phyloP scores from a whole-genome alignment of 169 alveolate genomes.

The Plasmodium reichenowi region DNA sequence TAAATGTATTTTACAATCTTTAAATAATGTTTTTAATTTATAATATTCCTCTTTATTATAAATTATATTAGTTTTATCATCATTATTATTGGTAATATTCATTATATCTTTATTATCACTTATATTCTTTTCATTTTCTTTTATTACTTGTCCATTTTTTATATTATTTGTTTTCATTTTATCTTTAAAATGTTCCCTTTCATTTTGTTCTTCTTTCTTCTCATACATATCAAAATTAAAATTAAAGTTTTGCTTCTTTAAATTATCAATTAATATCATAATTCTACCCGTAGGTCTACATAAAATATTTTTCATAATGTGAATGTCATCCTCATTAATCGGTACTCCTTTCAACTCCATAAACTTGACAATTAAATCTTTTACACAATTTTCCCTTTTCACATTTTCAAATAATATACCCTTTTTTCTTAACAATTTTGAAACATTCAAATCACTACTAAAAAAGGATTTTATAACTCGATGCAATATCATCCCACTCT shows the following conservation, averaged over 20 bases:
- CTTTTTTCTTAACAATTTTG: constrained; percentile 54
- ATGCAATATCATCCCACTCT: neutral
- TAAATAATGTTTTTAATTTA: constrained; percentile 77
- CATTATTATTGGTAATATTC: neutral
- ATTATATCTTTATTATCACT: neutral
- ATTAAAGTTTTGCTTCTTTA: constrained; percentile 80
- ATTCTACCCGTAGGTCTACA: constrained; percentile 84
- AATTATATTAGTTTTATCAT: neutral
- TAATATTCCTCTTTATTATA: constrained; percentile 39
- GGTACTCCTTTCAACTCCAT: constrained; percentile 77
- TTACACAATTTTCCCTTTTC: constrained; percentile 65
- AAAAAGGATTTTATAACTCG: constrained; percentile 18
- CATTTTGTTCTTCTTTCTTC: neutral
- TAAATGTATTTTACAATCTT: constrained; percentile 79
- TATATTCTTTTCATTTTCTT: neutral
- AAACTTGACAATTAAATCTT: constrained; percentile 50
- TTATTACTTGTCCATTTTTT: neutral
- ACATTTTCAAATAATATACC: constrained; percentile 73
- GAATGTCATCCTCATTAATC: constrained; percentile 80
- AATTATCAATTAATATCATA: constrained; percentile 78
- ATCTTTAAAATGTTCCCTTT: neutral
- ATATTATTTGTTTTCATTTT: neutral
- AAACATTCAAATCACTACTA: constrained; percentile 52
- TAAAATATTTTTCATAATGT: constrained; percentile 83
- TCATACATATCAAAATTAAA: constrained; percentile 67